These are phyloP conservation scores for Pichia phayaonensis DNA, from an alignment of 805 yeast species.

Conservation along the genomic window DNA sequence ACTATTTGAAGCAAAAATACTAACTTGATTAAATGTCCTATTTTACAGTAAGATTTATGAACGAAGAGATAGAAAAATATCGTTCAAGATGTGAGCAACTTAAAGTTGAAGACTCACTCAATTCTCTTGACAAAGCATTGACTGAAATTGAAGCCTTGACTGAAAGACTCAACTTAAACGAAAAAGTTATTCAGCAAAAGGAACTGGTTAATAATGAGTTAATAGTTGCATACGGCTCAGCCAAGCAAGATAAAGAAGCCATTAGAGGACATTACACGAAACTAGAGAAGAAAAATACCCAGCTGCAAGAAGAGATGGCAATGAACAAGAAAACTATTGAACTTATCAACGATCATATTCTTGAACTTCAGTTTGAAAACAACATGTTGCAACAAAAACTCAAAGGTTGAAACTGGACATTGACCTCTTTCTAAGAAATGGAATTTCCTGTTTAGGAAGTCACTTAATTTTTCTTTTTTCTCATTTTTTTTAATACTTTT, in stretches of 20 bases:
- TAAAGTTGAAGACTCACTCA: not conserved
- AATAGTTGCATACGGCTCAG: conserved; percentile 6
- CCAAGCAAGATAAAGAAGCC: conserved; percentile 14
- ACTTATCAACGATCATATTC: conserved; percentile 41
- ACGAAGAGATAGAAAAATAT: not conserved
- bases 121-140: conserved; percentile 1
- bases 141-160: conserved; percentile 4
- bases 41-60: not conserved
- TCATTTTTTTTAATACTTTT: not conserved
- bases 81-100: not conserved
- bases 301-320: conserved; percentile 26
- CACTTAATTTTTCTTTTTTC: not conserved
- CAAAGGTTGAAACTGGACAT: not conserved
- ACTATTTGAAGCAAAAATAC: not conserved
- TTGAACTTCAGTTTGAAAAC: conserved; percentile 42
- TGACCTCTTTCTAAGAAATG: too few species aligned
- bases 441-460: not conserved
- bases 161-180: conserved; percentile 6
- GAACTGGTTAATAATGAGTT: conserved; percentile 5
- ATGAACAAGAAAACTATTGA: conserved; percentile 40
- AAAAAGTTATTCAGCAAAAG: conserved; percentile 10
- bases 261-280: conserved; percentile 21
- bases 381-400: conserved; percentile 31
- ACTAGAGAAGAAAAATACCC: conserved; percentile 14
- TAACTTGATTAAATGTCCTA: not conserved